These are phyloP conservation scores for Paramarasmius palmivorus DNA, from an alignment of 1,284 basidiomycete genomes.

Conservation along the genomic window DNA sequence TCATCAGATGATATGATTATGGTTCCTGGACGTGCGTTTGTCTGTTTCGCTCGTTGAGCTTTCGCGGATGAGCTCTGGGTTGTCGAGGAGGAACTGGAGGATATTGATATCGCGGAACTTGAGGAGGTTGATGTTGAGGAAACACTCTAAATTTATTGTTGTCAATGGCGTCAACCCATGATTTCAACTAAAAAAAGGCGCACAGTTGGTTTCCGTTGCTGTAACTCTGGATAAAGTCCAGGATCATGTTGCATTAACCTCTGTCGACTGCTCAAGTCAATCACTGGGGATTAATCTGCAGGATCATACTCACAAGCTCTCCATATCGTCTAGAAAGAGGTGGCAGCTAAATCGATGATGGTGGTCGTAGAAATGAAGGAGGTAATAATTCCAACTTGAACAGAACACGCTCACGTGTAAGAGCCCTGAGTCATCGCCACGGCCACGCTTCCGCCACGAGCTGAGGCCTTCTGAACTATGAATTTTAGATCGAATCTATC, in stretches of 20 bases:
- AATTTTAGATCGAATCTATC: too few species aligned
- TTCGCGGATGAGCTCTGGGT: background rate
- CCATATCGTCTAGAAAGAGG: slow-evolving; percentile 5
- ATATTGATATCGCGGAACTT: background rate
- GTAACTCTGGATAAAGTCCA: slow-evolving; percentile 1
- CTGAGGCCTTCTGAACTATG: too few species aligned
- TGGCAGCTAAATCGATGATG: too few species aligned
- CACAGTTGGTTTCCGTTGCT: background rate
- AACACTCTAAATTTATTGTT: background rate
- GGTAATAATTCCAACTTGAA: too few species aligned
- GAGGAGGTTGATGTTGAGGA: slow-evolving; percentile 5
- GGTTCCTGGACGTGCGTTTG: background rate
- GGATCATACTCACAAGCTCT: slow-evolving; percentile 10
- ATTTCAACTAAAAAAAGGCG: background rate
- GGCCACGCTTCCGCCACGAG: too few species aligned
- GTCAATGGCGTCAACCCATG: background rate
- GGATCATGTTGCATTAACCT: slow-evolving; percentile 13
- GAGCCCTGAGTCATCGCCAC: too few species aligned
- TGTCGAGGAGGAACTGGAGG: background rate
- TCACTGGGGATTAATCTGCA: background rate
- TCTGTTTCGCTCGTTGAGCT: background rate
- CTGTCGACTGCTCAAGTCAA: slow-evolving; percentile 10
- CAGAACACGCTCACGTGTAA: too few species aligned
- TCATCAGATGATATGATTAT: slow-evolving; percentile 18
- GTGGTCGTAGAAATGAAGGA: too few species aligned